Percentiles rank a stretch among this genome's conserved stretches.
Conservation (phyloP, 2,329 filamentous ascomycete species). For the Penicillium digitatum region DNA sequence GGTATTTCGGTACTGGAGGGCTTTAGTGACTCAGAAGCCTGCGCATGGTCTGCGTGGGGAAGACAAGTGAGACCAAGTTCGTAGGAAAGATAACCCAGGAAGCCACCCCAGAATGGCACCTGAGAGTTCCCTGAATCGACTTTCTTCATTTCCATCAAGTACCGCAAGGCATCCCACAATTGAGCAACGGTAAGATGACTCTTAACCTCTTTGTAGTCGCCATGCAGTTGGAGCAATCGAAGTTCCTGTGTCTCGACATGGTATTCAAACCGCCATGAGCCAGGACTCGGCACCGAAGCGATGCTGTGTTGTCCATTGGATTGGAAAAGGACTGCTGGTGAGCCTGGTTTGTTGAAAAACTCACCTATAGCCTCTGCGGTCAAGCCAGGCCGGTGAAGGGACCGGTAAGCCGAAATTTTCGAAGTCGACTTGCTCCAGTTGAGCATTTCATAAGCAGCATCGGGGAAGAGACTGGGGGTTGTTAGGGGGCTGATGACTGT, state of each 20-base stretch:
- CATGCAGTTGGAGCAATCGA: constrained; percentile 21
- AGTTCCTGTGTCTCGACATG: constrained; percentile 23
- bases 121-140: constrained; percentile 33
- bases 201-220: constrained; percentile 12
- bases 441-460: constrained; percentile 48
- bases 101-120: constrained; percentile 70
- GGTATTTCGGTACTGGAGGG: background rate
- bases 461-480: constrained; percentile 20
- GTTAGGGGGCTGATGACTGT: constrained; percentile 19
- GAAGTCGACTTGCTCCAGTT: constrained; percentile 33
- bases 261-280: constrained; percentile 39
- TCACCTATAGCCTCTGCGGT: constrained; percentile 36
- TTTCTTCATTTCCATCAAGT: constrained; percentile 41
- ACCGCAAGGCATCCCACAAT: constrained; percentile 36
- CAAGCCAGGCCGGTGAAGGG: constrained; percentile 21
- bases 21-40: constrained; percentile 12
- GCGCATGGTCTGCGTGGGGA: constrained; percentile 48
- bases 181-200: constrained; percentile 21
- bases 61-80: constrained; percentile 65
- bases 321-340: constrained; percentile 40
- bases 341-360: constrained; percentile 30
- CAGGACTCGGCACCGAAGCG: constrained; percentile 35
- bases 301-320: constrained; percentile 42
- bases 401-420: constrained; percentile 23
- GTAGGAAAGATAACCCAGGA: constrained; percentile 81